A percentile compares a stretch with the other conserved stretches of the same genome.
These are phyloP conservation scores for Aspergillus hancockii DNA, from an alignment of 495 filamentous ascomycete genomes.

Conservation along the genomic window DNA sequence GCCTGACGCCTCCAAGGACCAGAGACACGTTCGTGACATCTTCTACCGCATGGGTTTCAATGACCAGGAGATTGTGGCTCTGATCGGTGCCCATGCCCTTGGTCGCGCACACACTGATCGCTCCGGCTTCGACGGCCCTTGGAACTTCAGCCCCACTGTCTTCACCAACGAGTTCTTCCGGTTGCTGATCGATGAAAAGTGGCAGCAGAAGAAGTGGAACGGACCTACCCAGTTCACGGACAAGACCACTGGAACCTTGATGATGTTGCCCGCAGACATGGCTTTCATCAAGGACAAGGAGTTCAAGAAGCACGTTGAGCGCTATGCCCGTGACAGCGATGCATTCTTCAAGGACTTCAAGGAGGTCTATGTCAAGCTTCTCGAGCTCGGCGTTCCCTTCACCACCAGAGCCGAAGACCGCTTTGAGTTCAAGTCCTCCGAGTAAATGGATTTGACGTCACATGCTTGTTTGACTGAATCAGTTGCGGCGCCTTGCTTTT, in stretches of 20 bases:
- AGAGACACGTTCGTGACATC: conserved; percentile 84
- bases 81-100: conserved; percentile 87
- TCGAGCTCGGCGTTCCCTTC: conserved; percentile 96
- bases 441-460: conserved; percentile 26
- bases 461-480: conserved; percentile 7
- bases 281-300: conserved; percentile 84
- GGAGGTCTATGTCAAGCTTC: conserved; percentile 74
- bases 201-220: conserved; percentile 90
- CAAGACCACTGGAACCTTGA: conserved; percentile 77
- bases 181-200: conserved; percentile 88
- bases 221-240: conserved; percentile 87
- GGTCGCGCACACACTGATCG: conserved; percentile 91
- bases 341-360: conserved; percentile 93
- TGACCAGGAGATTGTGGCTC: conserved; percentile 93
- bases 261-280: conserved; percentile 97
- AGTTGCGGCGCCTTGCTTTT: conserved; percentile 14
- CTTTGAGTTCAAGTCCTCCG: conserved; percentile 73
- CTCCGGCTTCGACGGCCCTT: conserved; percentile 86
- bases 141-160: conserved; percentile 94
- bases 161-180: conserved; percentile 94
- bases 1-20: conserved; percentile 80
- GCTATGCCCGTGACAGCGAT: conserved; percentile 89
- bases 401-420: conserved; percentile 63
- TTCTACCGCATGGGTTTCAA: conserved; percentile 98
- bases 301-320: conserved; percentile 82